phyloP scores from a whole-genome alignment of 2,329 filamentous ascomycete genomes.

The Beauveria australis region DNA sequence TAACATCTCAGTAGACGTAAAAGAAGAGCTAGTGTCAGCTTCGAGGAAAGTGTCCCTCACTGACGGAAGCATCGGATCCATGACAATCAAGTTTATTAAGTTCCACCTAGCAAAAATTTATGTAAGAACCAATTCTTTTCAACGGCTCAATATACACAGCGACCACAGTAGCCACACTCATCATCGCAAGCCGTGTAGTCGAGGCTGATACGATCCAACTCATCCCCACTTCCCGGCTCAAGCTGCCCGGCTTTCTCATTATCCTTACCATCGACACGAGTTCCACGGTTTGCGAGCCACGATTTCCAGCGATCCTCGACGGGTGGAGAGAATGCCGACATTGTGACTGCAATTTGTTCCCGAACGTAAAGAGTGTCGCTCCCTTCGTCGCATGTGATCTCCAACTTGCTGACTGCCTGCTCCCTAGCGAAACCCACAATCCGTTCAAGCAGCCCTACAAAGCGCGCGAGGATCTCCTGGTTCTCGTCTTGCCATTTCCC shows the following conservation, averaged over 20 bases:
- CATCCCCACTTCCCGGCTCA: not conserved
- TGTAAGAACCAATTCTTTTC: not conserved
- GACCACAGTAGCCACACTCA: slow-evolving; percentile 19
- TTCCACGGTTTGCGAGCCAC: not conserved
- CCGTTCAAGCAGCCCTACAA: slow-evolving; percentile 17
- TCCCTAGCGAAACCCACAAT: slow-evolving; percentile 15
- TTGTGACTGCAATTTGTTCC: slow-evolving; percentile 16
- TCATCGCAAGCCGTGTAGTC: slow-evolving; percentile 18
- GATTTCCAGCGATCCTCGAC: slow-evolving; percentile 18
- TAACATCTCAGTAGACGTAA: too few relatives aligned
- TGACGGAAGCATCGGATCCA: not conserved
- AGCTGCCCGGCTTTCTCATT: not conserved
- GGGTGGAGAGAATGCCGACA: slow-evolving; percentile 18
- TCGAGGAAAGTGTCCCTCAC: not conserved
- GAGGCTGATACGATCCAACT: slow-evolving; percentile 1
- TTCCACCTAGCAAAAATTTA: not conserved
- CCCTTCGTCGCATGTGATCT: slow-evolving; percentile 15
- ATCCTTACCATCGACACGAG: not conserved
- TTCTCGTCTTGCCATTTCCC: slow-evolving; percentile 24
- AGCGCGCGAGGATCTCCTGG: slow-evolving; percentile 16
- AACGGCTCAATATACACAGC: slow-evolving; percentile 15
- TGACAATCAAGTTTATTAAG: not conserved
- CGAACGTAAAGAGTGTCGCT: slow-evolving; percentile 17
- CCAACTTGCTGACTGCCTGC: slow-evolving; percentile 15
- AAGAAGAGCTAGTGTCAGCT: too few relatives aligned